Evolutionary conservation across 129 eudicot genomes (phyloP), one percentile per base, ranked within the genome.

Genomic region (Pittosporum tobira): DNA sequence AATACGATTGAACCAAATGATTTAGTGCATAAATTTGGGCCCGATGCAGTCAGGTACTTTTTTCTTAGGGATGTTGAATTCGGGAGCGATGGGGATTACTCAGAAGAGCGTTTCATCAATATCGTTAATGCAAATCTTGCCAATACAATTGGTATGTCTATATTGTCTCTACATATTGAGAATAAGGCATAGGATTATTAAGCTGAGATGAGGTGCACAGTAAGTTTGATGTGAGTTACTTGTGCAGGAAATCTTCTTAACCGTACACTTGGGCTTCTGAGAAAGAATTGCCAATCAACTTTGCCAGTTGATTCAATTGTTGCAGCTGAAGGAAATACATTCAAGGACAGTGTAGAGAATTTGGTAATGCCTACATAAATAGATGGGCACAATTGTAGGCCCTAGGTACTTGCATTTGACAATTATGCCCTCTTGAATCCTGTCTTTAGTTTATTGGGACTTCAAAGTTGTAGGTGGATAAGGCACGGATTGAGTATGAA

Each of bases 251-350:
- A 93, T 77, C 99, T 93, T 81, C 86, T 93, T 50, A 93, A 93
- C 72, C 96, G 99, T 61, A 93, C 99, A 50, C 99, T 93, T 70
- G 96, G 99, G 59, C 99, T 93, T 64, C 58, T 93, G 71, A 84
- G 73, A 59, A 93, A 93, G 79, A 93, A 93, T 62, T 93, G 99
- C 78, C 74, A 87, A 61, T 93, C 96, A 66, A 87, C 93, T 34
- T 73, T 93, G 73, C 71, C 73, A 30, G 73, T 67, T 62, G 96
- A 93, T 73, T 93, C 99, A 25, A 64, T 70, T 66, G 67, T 71
- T 70, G 99, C 96, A 45, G 96, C 96, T 29, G 88, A 93, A 73
- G 96, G 88, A 68, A 93, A 44, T 65, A 70, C 78, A 68, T 81
- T 93, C 73, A 87, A 75, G 73, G 79, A 80, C 61, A 74, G 77